These are phyloP conservation scores for Hibiscus mutabilis DNA, from an alignment of 345 rosid genomes.

Conservation along the genomic window DNA sequence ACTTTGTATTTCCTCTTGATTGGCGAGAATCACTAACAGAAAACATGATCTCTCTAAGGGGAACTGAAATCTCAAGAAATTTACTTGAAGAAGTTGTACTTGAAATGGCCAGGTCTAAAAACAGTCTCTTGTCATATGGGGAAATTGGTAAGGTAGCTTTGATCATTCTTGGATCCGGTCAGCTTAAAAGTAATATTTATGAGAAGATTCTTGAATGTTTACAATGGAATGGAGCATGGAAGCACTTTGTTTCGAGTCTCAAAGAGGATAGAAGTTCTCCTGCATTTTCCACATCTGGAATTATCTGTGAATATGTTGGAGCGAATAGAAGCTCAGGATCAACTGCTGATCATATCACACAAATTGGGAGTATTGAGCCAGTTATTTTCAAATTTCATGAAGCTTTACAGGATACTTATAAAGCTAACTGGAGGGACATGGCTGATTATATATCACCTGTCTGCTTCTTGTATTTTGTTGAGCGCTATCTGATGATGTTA, in stretches of 20 bases:
- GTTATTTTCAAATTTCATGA: conserved; percentile 11
- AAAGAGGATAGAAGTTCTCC: too few relatives aligned
- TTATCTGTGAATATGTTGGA: too few relatives aligned
- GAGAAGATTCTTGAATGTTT: conserved; percentile 5
- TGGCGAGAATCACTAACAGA: not conserved
- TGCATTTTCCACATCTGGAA: not conserved
- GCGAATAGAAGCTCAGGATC: too few relatives aligned
- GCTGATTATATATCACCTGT: conserved; percentile 18
- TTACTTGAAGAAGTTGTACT: conserved; percentile 17
- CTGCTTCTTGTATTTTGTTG: conserved; percentile 26
- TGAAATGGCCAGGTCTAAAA: not conserved
- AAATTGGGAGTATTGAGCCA: too few relatives aligned
- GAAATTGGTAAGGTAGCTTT: conserved; percentile 27
- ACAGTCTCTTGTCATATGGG: conserved; percentile 21
- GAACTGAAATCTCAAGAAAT: conserved; percentile 17
- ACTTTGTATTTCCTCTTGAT: too few relatives aligned
- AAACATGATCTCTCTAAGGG: conserved; percentile 28
- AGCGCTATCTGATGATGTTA: conserved; percentile 28
- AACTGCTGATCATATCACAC: too few relatives aligned
- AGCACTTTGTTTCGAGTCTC: conserved; percentile 13
- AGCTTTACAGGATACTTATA: conserved; percentile 21
- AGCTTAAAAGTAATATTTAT: not conserved
- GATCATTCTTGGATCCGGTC: conserved; percentile 37
- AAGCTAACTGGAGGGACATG: conserved; percentile 24
- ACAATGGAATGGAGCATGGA: conserved; percentile 24